Evolutionary conservation across 805 yeast genomes (phyloP), one percentile per base, ranked within the genome.

Genomic region (Soucietia sequanensis): DNA sequence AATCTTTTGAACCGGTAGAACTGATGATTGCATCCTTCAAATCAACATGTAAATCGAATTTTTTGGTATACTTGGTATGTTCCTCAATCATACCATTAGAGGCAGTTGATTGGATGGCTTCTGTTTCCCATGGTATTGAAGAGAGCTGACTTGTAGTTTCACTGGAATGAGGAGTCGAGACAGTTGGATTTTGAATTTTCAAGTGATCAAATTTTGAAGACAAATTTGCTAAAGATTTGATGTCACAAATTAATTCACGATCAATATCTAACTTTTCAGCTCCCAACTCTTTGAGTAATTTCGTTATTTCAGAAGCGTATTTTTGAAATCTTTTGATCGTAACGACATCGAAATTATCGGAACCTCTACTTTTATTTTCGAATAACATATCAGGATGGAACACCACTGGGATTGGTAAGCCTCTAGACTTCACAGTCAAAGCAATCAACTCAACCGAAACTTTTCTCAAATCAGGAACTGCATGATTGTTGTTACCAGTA

Each of bases 301-400:
- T 46, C 5, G 54, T 42, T 4, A 66, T 35, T 23, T 63, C 62
- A 6, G 39, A 37, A 2, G 62, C 65, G 33, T 59, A 56, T 29
- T 42, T 45, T 31, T 58, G 65, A 44, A 65, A 62, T 11, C 54
- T 53, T 26, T 47, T 50, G 23, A 64, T 52, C 2, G 63, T 60
- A n/a, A 56, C 37, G 28, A 47, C 32, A 32, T 60, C 62, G 39
- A 62, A 64, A 33, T 54, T 55, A 33, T 66, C 70, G 2, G 46
- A 25, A 0, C 41, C 41, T 28, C 45, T 50, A 16, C 50, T 39
- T 32, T 47, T 52, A 42, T 65, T 62, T 23, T 54, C 54, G 44
- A 62, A 66, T 5, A 60, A 30, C 56, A 60, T 56, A 35, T 62
- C 70, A 18, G 57, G 59, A 31, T 56, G 58, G 29, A 65, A 35